Evolutionary conservation across 331 rosid genomes (phyloP).

Genomic region (Quercus phellos): DNA sequence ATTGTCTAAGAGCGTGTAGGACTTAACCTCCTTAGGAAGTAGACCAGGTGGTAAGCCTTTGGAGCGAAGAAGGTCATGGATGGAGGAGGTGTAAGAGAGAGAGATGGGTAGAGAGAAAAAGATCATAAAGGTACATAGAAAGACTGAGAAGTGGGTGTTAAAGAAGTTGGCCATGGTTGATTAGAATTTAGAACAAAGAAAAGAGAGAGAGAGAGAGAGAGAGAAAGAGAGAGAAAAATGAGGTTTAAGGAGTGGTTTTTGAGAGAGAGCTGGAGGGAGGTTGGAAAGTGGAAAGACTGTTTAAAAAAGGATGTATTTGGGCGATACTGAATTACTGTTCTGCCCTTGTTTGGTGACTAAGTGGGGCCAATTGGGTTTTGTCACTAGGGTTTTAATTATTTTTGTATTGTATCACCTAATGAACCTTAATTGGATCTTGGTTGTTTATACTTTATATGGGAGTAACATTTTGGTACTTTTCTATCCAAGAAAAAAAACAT

Average conservation of each 20-base stretch:
- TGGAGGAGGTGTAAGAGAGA: slow-evolving; percentile 26
- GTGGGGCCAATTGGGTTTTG: slow-evolving; percentile 3
- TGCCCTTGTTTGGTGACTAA: slow-evolving; percentile 50
- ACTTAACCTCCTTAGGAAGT: slow-evolving; percentile 63
- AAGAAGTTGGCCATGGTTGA: slow-evolving; percentile 44
- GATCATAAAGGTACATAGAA: slow-evolving; percentile 17
- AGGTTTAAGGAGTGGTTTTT: slow-evolving; percentile 27
- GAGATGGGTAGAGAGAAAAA: slow-evolving; percentile 33
- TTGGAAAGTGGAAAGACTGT: slow-evolving; percentile 44
- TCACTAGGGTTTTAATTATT: slow-evolving; percentile 17
- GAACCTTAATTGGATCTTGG: slow-evolving; percentile 16
- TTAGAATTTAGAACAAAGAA: slow-evolving; percentile 22
- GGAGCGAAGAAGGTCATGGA: slow-evolving; percentile 76
- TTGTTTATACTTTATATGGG: slow-evolving; percentile 15
- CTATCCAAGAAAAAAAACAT: background rate
- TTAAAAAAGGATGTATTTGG: slow-evolving; percentile 13
- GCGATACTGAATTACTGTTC: slow-evolving; percentile 10
- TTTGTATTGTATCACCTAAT: slow-evolving; percentile 15
- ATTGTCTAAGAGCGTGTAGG: slow-evolving; percentile 52
- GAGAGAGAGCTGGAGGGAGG: background rate
- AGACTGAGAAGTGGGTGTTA: slow-evolving; percentile 21
- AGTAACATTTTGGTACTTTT: slow-evolving; percentile 30
- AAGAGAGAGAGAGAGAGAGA: slow-evolving; percentile 17
- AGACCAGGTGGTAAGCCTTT: slow-evolving; percentile 83
- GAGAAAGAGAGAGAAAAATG: background rate